Evolutionary conservation across 2,329 filamentous ascomycete species (phyloP).

Genomic region (Lasiodiplodia sp.): DNA sequence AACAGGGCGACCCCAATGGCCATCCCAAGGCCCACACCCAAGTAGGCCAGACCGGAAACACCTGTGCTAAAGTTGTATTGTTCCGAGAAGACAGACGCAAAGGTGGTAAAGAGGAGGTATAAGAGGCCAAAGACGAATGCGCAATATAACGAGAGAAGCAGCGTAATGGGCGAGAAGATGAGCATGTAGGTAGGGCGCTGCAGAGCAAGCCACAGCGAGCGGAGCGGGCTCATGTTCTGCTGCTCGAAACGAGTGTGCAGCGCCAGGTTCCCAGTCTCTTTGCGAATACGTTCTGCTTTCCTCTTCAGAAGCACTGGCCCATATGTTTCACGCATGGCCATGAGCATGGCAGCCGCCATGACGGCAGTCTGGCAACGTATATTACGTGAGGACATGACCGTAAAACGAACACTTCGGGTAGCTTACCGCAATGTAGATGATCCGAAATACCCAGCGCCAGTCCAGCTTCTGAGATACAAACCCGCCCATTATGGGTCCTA

Average conservation of each 20-base stretch:
- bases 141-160: slow-evolving; percentile 31
- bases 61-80: slow-evolving; percentile 15
- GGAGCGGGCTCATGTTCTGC: neutral
- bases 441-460: slow-evolving; percentile 4
- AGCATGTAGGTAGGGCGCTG: slow-evolving; percentile 39
- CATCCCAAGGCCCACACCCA: slow-evolving; percentile 39
- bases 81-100: slow-evolving; percentile 29
- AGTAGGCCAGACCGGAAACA: slow-evolving; percentile 16
- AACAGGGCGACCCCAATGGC: neutral
- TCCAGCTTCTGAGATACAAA: neutral
- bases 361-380: neutral
- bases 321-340: slow-evolving; percentile 62
- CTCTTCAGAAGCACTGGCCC: slow-evolving; percentile 52
- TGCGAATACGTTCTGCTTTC: slow-evolving; percentile 65
- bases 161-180: slow-evolving; percentile 35
- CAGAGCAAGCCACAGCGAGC: slow-evolving; percentile 33
- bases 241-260: slow-evolving; percentile 52
- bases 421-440: too few relatives aligned
- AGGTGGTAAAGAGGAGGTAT: slow-evolving; percentile 35
- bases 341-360: neutral
- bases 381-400: too few relatives aligned
- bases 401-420: too few relatives aligned
- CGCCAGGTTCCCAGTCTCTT: slow-evolving; percentile 58
- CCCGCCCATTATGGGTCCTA: slow-evolving; percentile 46
- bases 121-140: slow-evolving; percentile 33